Evolutionary conservation across 2,329 filamentous ascomycete species (phyloP).

Genomic region (Fusarium pseudocircinatum): DNA sequence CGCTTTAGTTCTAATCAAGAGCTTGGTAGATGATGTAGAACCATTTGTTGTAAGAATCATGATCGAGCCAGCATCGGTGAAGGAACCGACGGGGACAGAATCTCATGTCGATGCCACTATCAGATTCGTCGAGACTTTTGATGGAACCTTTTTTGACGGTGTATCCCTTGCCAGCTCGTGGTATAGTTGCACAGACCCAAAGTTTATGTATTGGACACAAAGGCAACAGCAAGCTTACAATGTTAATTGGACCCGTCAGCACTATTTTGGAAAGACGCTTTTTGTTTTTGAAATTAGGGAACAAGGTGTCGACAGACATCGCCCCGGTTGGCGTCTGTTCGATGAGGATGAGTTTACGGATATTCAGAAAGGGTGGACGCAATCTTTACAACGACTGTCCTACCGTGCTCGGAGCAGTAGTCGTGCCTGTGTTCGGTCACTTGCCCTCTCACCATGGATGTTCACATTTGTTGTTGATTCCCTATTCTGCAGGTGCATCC

Average conservation of each 20-base stretch:
- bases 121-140: fast-evolving
- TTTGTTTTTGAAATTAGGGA: fast-evolving
- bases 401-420: neutral
- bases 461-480: neutral
- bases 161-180: neutral
- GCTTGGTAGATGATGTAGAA: fast-evolving
- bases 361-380: neutral
- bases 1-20: neutral
- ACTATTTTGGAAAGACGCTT: neutral
- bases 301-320: fast-evolving
- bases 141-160: fast-evolving
- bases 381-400: neutral
- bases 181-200: fast-evolving
- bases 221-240: fast-evolving
- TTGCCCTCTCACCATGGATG: neutral
- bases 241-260: fast-evolving
- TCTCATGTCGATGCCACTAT: fast-evolving
- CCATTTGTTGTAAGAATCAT: neutral
- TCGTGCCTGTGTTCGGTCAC: fast-evolving
- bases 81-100: neutral
- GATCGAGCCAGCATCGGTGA: fast-evolving
- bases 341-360: fast-evolving
- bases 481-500: fast-evolving
- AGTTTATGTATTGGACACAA: neutral
- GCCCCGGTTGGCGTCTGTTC: neutral